Conservation (phyloP, 148 eudicot genomes). For the Suaeda aralocaspica region DNA sequence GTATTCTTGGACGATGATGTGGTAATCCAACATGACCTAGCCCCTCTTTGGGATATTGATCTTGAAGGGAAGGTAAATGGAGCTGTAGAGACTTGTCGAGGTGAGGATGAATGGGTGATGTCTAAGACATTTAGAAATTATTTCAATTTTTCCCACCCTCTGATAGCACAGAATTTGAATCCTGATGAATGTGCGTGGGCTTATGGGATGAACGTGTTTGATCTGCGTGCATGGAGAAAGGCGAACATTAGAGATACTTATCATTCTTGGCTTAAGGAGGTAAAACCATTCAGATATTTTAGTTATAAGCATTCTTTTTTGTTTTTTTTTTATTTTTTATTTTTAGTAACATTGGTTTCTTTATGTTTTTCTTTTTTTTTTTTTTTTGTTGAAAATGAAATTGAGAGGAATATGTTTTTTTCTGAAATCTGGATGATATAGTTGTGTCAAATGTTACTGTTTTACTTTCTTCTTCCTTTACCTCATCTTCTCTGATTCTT, state of each 20-base stretch:
- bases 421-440: no score
- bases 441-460: neutral
- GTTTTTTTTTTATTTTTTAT: neutral
- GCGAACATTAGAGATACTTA: constrained; percentile 80
- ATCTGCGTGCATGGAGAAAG: constrained; percentile 85
- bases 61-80: constrained; percentile 94
- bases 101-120: constrained; percentile 96
- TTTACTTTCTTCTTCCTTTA: neutral
- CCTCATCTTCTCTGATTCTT: neutral
- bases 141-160: constrained; percentile 97
- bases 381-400: neutral
- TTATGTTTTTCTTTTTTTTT: neutral
- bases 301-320: neutral
- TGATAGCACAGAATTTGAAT: constrained; percentile 65
- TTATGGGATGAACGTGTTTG: constrained; percentile 97
- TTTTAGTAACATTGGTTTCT: neutral
- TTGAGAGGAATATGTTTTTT: no score
- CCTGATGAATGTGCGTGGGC: constrained; percentile 99
- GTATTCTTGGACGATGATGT: constrained; percentile 95
- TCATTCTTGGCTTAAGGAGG: constrained; percentile 97
- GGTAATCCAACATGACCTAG: constrained; percentile 86
- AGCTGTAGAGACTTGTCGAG: constrained; percentile 98
- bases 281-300: constrained; percentile 18
- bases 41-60: constrained; percentile 92
- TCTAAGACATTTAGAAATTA: constrained; percentile 84